These are phyloP conservation scores for Isabelozyma rhagii DNA, from an alignment of 805 yeast species.

Conservation along the genomic window DNA sequence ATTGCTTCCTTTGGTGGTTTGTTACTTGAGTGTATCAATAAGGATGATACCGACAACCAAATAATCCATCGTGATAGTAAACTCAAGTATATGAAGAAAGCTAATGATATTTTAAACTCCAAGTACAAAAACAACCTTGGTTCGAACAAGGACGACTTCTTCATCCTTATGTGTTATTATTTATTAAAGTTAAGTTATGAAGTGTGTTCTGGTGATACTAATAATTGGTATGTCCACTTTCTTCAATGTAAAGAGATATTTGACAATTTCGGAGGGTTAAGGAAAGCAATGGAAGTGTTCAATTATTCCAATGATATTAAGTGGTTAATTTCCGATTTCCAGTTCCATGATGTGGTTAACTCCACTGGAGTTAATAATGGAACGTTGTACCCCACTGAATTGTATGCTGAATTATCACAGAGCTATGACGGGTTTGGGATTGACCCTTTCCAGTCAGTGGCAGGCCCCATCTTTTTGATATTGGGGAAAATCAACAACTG, in stretches of 20 bases:
- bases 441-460: slow-evolving; percentile 10
- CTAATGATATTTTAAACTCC: slow-evolving; percentile 12
- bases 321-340: slow-evolving; percentile 16
- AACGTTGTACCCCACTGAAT: slow-evolving; percentile 11
- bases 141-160: slow-evolving; percentile 9
- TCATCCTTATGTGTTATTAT: slow-evolving; percentile 13
- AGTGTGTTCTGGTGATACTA: slow-evolving; percentile 18
- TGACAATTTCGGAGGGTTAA: slow-evolving; percentile 11
- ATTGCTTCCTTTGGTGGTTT: slow-evolving; percentile 20
- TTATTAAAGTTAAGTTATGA: slow-evolving; percentile 16
- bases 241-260: slow-evolving; percentile 10
- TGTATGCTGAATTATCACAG: slow-evolving; percentile 8
- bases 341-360: slow-evolving; percentile 17
- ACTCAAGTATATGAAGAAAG: slow-evolving; percentile 16
- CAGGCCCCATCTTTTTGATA: not conserved
- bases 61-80: not conserved
- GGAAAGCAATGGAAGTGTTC: slow-evolving; percentile 7
- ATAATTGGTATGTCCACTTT: slow-evolving; percentile 15
- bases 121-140: slow-evolving; percentile 5
- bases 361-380: slow-evolving; percentile 12
- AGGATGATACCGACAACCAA: slow-evolving; percentile 1
- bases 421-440: slow-evolving; percentile 8
- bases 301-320: slow-evolving; percentile 14
- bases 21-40: slow-evolving; percentile 2
- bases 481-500: not conserved